Conservation (phyloP, 2,329 filamentous ascomycete genomes). For the Pseudogymnoascus sp. region DNA sequence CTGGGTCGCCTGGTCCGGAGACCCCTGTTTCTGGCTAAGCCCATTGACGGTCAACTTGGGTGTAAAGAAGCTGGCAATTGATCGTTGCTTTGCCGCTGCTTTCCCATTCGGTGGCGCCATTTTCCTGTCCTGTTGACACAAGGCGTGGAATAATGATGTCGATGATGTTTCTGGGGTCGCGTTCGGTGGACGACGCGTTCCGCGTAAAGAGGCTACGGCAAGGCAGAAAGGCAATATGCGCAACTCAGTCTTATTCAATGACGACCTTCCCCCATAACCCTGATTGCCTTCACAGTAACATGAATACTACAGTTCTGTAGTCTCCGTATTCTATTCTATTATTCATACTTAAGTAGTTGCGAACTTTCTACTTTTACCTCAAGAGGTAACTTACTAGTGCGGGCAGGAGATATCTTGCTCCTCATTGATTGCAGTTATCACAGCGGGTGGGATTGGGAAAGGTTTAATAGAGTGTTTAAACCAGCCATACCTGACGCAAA, state of each 20-base stretch:
- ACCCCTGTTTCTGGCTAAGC: slow-evolving; percentile 18
- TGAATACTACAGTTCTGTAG: background rate
- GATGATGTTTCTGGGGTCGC: background rate
- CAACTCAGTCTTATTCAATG: background rate
- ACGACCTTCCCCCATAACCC: no score
- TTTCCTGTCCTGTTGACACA: slow-evolving; percentile 9
- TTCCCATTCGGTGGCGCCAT: slow-evolving; percentile 21
- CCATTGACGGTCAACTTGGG: slow-evolving; percentile 46
- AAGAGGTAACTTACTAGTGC: background rate
- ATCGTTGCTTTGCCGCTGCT: slow-evolving; percentile 53
- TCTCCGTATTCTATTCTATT: background rate
- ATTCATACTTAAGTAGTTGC: background rate
- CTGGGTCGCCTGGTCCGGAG: slow-evolving; percentile 28
- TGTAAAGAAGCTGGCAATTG: slow-evolving; percentile 79
- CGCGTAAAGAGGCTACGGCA: slow-evolving; percentile 9
- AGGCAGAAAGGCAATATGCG: background rate
- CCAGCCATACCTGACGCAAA: background rate
- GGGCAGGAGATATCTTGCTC: background rate
- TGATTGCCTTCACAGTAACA: background rate
- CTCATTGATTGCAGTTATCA: background rate
- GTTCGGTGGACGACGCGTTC: slow-evolving; percentile 16
- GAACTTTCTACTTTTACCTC: background rate
- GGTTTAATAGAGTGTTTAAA: background rate
- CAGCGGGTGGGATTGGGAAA: background rate
- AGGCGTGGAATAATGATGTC: background rate